A percentile compares a stretch with the other conserved stretches of the same genome.
These are phyloP conservation scores for Fusarium pseudograminearum DNA, from an alignment of 2,329 filamentous ascomycete species.

Conservation along the genomic window DNA sequence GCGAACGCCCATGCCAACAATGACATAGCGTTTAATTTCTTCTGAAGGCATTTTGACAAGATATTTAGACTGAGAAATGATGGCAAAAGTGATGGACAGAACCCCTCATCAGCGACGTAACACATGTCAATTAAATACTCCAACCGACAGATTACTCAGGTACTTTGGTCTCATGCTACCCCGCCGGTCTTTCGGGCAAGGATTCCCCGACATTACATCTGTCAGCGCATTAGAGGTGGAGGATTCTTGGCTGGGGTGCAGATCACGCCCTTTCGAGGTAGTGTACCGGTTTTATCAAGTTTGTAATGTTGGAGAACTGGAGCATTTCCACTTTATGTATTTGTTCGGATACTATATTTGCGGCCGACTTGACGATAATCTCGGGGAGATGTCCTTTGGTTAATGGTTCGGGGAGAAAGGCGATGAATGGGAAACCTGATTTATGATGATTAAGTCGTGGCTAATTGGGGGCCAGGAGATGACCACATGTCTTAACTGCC, in stretches of 20 bases:
- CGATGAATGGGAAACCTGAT: neutral
- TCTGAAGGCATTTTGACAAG: constrained; percentile 23
- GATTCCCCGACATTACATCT: constrained; percentile 22
- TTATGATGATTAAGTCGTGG: neutral
- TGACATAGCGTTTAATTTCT: constrained; percentile 60
- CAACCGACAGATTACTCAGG: constrained; percentile 16
- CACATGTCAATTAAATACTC: constrained; percentile 9
- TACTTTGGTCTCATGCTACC: constrained; percentile 2
- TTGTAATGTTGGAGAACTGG: constrained; percentile 6
- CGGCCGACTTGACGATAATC: neutral
- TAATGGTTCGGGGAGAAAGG: neutral
- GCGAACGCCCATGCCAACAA: constrained; percentile 69
- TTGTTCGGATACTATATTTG: constrained; percentile 1
- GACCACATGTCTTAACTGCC: neutral
- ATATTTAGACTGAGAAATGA: too few relatives aligned
- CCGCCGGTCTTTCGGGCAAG: constrained; percentile 27
- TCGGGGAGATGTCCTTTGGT: neutral
- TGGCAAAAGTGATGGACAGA: too few relatives aligned
- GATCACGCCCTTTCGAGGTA: constrained; percentile 23
- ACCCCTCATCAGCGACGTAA: neutral
- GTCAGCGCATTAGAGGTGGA: constrained; percentile 26
- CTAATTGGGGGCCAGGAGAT: accelerated
- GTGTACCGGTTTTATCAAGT: constrained; percentile 12
- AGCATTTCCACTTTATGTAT: constrained; percentile 9
- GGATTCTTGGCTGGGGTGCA: constrained; percentile 23